These are phyloP conservation scores for Aspergillus nidulans DNA, from an alignment of 495 filamentous ascomycete genomes.

Conservation along the genomic window DNA sequence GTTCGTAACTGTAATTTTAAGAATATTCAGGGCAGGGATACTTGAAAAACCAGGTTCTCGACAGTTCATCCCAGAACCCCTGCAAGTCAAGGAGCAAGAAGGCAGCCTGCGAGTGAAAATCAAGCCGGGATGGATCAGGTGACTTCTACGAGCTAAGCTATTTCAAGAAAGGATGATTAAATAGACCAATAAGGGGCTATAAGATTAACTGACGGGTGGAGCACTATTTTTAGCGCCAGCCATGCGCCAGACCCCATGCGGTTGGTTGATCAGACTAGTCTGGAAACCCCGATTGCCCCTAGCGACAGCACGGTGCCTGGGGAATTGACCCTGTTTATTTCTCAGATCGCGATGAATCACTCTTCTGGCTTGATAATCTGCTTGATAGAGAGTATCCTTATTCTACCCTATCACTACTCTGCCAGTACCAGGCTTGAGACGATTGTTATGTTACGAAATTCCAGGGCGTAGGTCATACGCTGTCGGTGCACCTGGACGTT, in stretches of 20 bases:
- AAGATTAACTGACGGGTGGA: background rate
- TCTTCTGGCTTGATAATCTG: too few species aligned
- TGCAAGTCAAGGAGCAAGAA: too few species aligned
- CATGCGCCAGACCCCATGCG: slow-evolving; percentile 4
- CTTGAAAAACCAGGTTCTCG: too few species aligned
- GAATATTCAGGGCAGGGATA: too few species aligned
- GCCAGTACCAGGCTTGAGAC: too few species aligned
- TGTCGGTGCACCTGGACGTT: background rate
- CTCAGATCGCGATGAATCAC: too few species aligned
- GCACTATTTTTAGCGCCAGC: slow-evolving; percentile 1
- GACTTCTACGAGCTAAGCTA: background rate
- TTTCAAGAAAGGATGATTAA: background rate
- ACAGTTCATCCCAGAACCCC: too few species aligned
- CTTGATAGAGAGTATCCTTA: too few species aligned
- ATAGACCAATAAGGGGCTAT: background rate
- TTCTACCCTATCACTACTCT: too few species aligned
- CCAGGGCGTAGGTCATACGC: background rate
- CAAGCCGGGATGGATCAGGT: background rate
- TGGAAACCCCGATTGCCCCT: slow-evolving; percentile 20
- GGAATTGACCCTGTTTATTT: too few species aligned
- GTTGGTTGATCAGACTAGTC: slow-evolving; percentile 4
- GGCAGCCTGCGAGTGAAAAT: background rate
- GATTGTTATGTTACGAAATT: background rate
- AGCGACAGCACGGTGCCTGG: slow-evolving; percentile 13
- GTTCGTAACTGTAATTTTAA: too few species aligned